A percentile compares a stretch with the other conserved stretches of the same genome.
Conservation (phyloP, 805 yeast genomes). For the Vanderwaltozyma verrucispora region DNA sequence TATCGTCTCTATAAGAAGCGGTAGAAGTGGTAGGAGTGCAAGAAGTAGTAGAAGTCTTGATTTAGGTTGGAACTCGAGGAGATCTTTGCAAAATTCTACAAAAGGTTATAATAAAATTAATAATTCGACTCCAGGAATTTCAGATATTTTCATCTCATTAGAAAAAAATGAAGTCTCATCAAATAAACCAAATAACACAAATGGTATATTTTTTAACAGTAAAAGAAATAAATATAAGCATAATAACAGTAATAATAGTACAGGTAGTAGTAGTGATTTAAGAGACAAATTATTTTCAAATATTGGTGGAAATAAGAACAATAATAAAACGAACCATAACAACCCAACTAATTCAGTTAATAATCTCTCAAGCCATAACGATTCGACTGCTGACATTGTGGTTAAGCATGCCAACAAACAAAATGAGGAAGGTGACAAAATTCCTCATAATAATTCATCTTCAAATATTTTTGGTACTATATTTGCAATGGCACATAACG, state of each 20-base stretch:
- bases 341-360: neutral
- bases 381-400: too few species aligned
- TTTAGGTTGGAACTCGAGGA: slow-evolving; percentile 5
- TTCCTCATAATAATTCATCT: slow-evolving; percentile 2
- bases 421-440: too few species aligned
- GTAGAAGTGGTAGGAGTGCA: slow-evolving; percentile 6
- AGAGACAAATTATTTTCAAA: neutral
- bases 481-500: slow-evolving; percentile 39
- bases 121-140: slow-evolving; percentile 7
- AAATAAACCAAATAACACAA: too few species aligned
- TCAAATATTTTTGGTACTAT: slow-evolving; percentile 36
- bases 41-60: slow-evolving; percentile 1
- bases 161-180: slow-evolving; percentile 6
- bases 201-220: too few species aligned
- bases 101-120: slow-evolving; percentile 10
- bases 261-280: neutral
- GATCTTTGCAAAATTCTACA: slow-evolving; percentile 17
- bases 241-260: neutral
- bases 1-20: slow-evolving; percentile 16
- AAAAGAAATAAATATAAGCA: too few species aligned
- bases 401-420: neutral
- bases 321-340: neutral
- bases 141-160: slow-evolving; percentile 15
- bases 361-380: too few species aligned
- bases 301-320: neutral